phyloP scores from a whole-genome alignment of 345 rosid species.

The Cardiospermum halicacabum region DNA sequence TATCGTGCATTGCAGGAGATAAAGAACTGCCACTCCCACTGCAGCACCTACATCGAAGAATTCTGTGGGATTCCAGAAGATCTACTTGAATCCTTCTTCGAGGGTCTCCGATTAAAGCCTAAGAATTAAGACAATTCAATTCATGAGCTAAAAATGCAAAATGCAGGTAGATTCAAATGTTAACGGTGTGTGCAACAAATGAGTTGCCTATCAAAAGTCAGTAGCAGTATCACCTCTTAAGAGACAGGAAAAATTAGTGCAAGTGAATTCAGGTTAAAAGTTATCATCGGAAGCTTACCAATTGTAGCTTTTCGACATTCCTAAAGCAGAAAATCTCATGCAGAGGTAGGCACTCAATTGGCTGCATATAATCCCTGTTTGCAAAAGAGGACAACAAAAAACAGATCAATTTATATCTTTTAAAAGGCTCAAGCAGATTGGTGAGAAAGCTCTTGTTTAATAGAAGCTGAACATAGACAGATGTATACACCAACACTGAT shows the following conservation, averaged over 20 bases:
- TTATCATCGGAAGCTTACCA: slow-evolving; percentile 42
- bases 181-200: too few relatives aligned
- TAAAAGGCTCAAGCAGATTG: neutral
- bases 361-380: slow-evolving; percentile 69
- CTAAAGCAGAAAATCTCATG: slow-evolving; percentile 83
- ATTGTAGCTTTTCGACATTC: slow-evolving; percentile 61
- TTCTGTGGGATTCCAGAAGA: slow-evolving; percentile 63
- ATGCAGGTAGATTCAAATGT: neutral
- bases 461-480: neutral
- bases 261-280: neutral
- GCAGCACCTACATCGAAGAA: slow-evolving; percentile 73
- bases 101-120: slow-evolving; percentile 92
- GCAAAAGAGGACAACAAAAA: slow-evolving; percentile 15
- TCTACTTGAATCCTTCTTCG: slow-evolving; percentile 85
- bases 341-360: slow-evolving; percentile 61
- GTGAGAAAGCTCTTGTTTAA: neutral
- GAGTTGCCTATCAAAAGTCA: neutral
- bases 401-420: too few relatives aligned
- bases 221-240: neutral
- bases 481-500: neutral
- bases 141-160: too few relatives aligned
- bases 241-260: neutral
- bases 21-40: slow-evolving; percentile 31
- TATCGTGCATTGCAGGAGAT: slow-evolving; percentile 73
- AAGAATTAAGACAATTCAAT: slow-evolving; percentile 9